Percentiles rank a stretch among this genome's conserved stretches.
These are phyloP conservation scores for Penicillium paradoxum DNA, from an alignment of 495 filamentous ascomycete species.

Conservation along the genomic window DNA sequence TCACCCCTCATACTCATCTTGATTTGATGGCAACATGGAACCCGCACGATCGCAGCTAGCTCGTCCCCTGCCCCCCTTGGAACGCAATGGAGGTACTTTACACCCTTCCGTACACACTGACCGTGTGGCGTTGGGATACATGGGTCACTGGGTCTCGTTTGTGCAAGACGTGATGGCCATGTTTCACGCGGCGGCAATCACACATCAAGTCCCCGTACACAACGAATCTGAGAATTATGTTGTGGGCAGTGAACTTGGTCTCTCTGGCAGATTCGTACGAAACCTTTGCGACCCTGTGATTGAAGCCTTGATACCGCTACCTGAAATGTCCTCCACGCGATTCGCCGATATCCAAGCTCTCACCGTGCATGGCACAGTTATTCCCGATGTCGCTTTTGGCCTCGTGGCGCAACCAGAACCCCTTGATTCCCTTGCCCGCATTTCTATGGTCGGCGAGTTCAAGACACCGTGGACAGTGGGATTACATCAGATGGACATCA, in stretches of 20 bases:
- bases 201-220: background rate
- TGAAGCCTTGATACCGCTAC: too few relatives aligned
- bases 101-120: background rate
- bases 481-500: background rate
- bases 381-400: constrained; percentile 1
- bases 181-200: background rate
- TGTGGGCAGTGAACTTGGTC: background rate
- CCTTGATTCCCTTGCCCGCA: background rate
- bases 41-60: background rate
- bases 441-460: constrained; percentile 3
- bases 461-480: constrained; percentile 5
- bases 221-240: background rate
- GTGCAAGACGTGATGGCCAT: background rate
- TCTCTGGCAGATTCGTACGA: background rate
- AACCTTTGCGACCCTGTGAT: background rate
- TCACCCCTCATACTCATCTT: too few relatives aligned
- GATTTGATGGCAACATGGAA: background rate
- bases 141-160: background rate
- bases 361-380: too few relatives aligned
- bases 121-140: background rate
- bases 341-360: too few relatives aligned
- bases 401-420: background rate
- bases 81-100: background rate
- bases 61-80: background rate
- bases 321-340: too few relatives aligned